phyloP scores from a whole-genome alignment of 2,329 filamentous ascomycete species.

The Epichloe hybrida region DNA sequence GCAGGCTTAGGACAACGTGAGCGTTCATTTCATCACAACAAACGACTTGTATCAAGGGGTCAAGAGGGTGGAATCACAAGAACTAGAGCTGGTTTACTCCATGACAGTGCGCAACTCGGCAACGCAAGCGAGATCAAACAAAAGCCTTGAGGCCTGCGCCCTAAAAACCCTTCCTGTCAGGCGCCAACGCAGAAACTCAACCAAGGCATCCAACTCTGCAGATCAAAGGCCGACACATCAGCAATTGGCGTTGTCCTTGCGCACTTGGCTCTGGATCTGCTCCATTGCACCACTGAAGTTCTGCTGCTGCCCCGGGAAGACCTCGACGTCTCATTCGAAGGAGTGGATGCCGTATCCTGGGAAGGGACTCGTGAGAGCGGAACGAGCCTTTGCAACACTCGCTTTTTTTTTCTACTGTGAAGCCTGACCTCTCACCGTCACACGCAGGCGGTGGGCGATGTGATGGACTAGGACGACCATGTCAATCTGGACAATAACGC shows the following conservation, averaged over 20 bases:
- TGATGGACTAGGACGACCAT: too few relatives aligned
- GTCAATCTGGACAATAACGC: too few relatives aligned
- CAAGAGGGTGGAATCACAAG: too few relatives aligned
- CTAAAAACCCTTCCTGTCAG: neutral
- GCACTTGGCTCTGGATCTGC: neutral
- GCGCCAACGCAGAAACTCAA: neutral
- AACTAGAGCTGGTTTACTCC: too few relatives aligned
- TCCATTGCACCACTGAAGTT: neutral
- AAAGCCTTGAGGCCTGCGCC: too few relatives aligned
- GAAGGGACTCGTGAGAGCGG: neutral
- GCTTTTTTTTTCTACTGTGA: too few relatives aligned
- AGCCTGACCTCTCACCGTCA: too few relatives aligned
- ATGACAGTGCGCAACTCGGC: neutral
- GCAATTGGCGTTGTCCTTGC: neutral
- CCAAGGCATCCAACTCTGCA: neutral
- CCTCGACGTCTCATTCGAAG: neutral
- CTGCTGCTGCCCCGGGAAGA: neutral
- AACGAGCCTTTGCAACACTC: too few relatives aligned
- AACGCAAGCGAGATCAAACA: neutral
- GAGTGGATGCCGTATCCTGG: neutral
- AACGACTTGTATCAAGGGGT: too few relatives aligned
- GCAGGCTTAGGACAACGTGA: too few relatives aligned
- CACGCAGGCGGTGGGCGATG: too few relatives aligned
- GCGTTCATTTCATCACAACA: too few relatives aligned
- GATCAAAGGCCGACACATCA: neutral